A percentile compares a stretch with the other conserved stretches of the same genome.
Conservation (phyloP, 169 alveolate species). For the Perkinsus marinus region DNA sequence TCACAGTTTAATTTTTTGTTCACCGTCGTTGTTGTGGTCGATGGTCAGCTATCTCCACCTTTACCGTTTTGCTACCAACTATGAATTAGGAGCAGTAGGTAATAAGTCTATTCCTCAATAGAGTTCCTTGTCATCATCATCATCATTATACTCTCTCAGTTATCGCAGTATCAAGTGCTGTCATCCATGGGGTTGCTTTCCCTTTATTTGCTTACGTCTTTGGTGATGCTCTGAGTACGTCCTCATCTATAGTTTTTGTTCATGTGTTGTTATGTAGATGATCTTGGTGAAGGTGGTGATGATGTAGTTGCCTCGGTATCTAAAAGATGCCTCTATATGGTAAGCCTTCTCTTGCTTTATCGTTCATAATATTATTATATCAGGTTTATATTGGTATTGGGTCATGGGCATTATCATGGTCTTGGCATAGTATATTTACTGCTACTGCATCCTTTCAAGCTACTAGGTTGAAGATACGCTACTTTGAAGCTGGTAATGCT, state of each 20-base stretch:
- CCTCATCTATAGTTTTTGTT: neutral
- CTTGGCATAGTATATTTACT: neutral
- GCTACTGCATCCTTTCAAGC: neutral
- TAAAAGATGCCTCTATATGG: neutral
- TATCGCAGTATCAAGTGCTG: neutral
- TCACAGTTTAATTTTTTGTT: neutral
- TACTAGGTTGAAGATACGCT: neutral
- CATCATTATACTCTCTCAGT: neutral
- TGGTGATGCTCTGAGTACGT: neutral
- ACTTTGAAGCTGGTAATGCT: neutral
- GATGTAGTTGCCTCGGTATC: neutral
- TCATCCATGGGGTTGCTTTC: neutral
- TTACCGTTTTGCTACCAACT: neutral
- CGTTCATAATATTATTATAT: neutral
- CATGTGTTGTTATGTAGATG: neutral
- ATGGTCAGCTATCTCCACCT: neutral
- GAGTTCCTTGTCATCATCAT: neutral
- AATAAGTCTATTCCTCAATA: neutral
- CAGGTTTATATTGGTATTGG: neutral
- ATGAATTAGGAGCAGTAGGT: neutral
- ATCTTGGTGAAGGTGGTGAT: neutral
- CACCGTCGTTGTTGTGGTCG: neutral
- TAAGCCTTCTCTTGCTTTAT: neutral
- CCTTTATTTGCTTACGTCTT: neutral
- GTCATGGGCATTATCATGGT: neutral